These are phyloP conservation scores for Morella rubra DNA, from an alignment of 306 rosid species.

Conservation along the genomic window DNA sequence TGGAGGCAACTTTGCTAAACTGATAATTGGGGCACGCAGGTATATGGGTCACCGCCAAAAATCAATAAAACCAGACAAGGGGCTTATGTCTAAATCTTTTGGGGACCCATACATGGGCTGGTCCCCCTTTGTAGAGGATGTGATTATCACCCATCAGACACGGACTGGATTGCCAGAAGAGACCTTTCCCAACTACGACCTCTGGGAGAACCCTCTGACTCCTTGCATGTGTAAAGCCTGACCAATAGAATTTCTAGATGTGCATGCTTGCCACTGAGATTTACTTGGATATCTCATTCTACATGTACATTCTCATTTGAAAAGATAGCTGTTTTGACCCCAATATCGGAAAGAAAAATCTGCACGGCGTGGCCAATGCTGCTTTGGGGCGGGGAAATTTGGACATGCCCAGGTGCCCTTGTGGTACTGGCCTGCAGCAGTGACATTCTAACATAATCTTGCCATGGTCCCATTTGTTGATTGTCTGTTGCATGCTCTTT, in stretches of 20 bases:
- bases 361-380: slow-evolving; percentile 18
- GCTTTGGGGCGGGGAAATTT: slow-evolving; percentile 26
- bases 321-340: not conserved
- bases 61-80: slow-evolving; percentile 98
- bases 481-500: slow-evolving; percentile 33
- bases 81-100: slow-evolving; percentile 95
- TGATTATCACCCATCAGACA: slow-evolving; percentile 80
- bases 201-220: slow-evolving; percentile 95
- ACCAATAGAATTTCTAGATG: slow-evolving; percentile 30
- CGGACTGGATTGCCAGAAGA: slow-evolving; percentile 91
- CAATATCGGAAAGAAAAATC: not conserved
- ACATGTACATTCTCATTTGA: slow-evolving; percentile 20
- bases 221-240: slow-evolving; percentile 99
- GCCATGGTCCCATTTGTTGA: slow-evolving; percentile 28
- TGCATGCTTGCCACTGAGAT: slow-evolving; percentile 19
- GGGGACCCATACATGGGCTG: slow-evolving; percentile 99
- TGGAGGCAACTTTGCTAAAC: slow-evolving; percentile 97
- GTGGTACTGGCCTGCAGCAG: slow-evolving; percentile 32
- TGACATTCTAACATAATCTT: slow-evolving; percentile 28
- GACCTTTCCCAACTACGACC: slow-evolving; percentile 91
- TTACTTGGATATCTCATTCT: slow-evolving; percentile 24
- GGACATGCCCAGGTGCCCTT: slow-evolving; percentile 21
- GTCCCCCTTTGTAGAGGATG: slow-evolving; percentile 94
- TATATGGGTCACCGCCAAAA: slow-evolving; percentile 92
- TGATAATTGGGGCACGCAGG: slow-evolving; percentile 93